Percentiles rank a stretch among this genome's conserved stretches.
These are phyloP conservation scores for Echites panduratus DNA, from an alignment of 257 asterid genomes.

Conservation along the genomic window DNA sequence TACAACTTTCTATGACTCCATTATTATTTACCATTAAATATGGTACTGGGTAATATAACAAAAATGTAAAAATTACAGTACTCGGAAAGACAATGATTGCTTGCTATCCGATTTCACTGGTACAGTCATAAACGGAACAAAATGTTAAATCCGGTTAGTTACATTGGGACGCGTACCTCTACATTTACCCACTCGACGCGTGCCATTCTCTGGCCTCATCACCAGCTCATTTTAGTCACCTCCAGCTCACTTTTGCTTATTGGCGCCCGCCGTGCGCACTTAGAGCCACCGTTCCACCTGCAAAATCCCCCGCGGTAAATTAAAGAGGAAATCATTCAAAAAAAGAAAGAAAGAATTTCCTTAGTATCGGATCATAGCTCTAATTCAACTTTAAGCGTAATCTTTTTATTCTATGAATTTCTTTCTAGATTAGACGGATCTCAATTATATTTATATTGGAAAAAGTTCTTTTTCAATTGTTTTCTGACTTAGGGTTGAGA, in stretches of 20 bases:
- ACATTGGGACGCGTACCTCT: not conserved
- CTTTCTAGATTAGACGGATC: slow-evolving; percentile 14
- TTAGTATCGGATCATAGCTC: not conserved
- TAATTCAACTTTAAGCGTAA: not conserved
- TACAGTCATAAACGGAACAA: not conserved
- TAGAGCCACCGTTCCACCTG: not conserved
- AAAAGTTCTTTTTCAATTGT: not conserved
- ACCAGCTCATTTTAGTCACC: slow-evolving; percentile 18
- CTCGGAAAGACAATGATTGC: not conserved
- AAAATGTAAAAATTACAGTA: no score
- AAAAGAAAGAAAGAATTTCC: not conserved
- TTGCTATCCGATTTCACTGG: not conserved
- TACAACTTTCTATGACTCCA: no score
- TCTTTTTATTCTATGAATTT: not conserved
- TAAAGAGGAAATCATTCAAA: slow-evolving; percentile 1
- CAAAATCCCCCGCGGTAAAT: slow-evolving; percentile 14
- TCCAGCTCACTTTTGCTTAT: slow-evolving; percentile 4
- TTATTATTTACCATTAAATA: no score
- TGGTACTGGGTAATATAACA: no score
- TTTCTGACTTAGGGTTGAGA: slow-evolving; percentile 4
- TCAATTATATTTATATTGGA: not conserved
- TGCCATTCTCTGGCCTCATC: slow-evolving; percentile 11
- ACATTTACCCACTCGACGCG: slow-evolving; percentile 2
- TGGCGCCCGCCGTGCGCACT: slow-evolving; percentile 17
- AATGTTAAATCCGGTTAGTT: no score